Percentiles rank a stretch among this genome's conserved stretches.
These are phyloP conservation scores for Cicer judaicum DNA, from an alignment of 306 rosid genomes.

Conservation along the genomic window DNA sequence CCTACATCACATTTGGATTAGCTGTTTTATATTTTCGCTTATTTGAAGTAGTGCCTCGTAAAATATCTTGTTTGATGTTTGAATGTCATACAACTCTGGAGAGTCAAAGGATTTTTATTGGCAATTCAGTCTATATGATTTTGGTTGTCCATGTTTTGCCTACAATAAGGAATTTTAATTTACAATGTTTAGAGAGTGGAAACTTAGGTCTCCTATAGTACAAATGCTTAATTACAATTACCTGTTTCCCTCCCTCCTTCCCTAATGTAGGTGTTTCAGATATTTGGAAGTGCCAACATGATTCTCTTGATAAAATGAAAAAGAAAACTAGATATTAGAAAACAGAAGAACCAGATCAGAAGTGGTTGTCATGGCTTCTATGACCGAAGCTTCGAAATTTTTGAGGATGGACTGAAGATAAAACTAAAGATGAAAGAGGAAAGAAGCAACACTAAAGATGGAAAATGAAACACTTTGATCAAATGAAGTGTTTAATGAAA, in stretches of 20 bases:
- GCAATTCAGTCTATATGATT: neutral
- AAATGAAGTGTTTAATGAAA: neutral
- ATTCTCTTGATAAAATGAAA: neutral
- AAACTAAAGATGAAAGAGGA: neutral
- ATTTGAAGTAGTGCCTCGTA: neutral
- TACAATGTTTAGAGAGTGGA: neutral
- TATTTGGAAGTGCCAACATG: neutral
- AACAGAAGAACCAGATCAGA: neutral
- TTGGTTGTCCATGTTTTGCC: neutral
- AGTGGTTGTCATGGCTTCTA: neutral
- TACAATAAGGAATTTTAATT: neutral
- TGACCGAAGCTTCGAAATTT: neutral
- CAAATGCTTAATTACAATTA: neutral
- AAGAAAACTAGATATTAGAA: neutral
- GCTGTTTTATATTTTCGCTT: neutral
- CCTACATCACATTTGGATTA: neutral
- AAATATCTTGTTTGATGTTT: constrained; percentile 10
- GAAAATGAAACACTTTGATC: neutral
- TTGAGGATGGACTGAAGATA: neutral
- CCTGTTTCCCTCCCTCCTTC: neutral
- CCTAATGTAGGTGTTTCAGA: neutral
- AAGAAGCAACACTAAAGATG: neutral
- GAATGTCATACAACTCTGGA: neutral
- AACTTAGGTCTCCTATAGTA: neutral
- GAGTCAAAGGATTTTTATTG: neutral